A percentile compares a stretch with the other conserved stretches of the same genome.
phyloP scores from a whole-genome alignment of 371 early-diverging fungal genomes.

The Rhizomucor miehei region DNA sequence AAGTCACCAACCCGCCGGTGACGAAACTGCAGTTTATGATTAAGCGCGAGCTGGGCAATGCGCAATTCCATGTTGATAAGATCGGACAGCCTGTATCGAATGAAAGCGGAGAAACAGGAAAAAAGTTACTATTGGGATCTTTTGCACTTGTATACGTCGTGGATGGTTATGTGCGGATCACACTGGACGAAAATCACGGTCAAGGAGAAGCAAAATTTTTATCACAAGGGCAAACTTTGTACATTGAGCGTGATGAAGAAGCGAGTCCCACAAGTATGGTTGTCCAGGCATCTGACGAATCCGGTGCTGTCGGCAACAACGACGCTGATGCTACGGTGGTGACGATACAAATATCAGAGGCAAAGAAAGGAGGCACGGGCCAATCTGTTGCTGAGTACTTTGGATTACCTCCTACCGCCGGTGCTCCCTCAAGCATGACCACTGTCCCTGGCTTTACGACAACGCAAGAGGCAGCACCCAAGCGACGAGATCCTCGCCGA shows the following conservation, averaged over 20 bases:
- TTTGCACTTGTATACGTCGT: constrained; percentile 63
- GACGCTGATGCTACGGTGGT: constrained; percentile 39
- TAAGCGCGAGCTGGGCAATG: constrained; percentile 42
- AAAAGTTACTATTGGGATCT: constrained; percentile 52
- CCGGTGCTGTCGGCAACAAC: constrained; percentile 24
- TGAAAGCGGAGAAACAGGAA: constrained; percentile 40
- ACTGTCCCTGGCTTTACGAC: background rate
- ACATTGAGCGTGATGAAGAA: constrained; percentile 62
- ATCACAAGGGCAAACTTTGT: constrained; percentile 50
- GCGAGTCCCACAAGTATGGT: constrained; percentile 58
- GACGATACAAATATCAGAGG: constrained; percentile 34
- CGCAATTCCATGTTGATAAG: constrained; percentile 42
- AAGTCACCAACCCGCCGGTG: constrained; percentile 48
- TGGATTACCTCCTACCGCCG: background rate
- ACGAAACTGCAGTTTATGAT: constrained; percentile 55
- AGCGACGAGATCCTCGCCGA: constrained; percentile 39
- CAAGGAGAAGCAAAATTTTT: constrained; percentile 24
- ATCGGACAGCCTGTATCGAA: constrained; percentile 37
- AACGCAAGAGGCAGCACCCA: constrained; percentile 20
- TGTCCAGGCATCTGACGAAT: constrained; percentile 33
- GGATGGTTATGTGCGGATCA: constrained; percentile 49
- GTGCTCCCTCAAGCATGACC: constrained; percentile 15
- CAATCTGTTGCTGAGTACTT: background rate
- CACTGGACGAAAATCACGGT: constrained; percentile 44
- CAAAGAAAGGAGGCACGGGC: background rate